These are phyloP conservation scores for Cladosporium sp. DNA, from an alignment of 2,329 filamentous ascomycete species.

Conservation along the genomic window DNA sequence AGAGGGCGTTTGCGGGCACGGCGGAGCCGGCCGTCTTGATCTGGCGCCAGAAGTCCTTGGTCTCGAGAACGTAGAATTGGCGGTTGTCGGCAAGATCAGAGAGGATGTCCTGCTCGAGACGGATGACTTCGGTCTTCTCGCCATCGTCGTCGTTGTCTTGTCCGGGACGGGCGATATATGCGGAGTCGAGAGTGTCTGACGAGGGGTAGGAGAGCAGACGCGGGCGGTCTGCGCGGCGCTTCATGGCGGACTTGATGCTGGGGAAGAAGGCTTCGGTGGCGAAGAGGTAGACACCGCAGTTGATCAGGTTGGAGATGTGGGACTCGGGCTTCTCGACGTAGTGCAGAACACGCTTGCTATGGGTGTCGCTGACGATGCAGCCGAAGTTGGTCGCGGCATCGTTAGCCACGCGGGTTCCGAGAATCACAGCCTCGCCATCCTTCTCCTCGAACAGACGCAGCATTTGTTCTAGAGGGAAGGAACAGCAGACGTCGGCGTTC, in stretches of 20 bases:
- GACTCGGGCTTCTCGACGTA: slow-evolving; percentile 99
- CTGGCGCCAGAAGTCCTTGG: slow-evolving; percentile 99
- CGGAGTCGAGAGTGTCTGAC: slow-evolving; percentile 81
- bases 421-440: slow-evolving; percentile 93
- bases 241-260: slow-evolving; percentile 89
- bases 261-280: slow-evolving; percentile 95
- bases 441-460: slow-evolving; percentile 90
- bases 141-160: slow-evolving; percentile 72
- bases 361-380: slow-evolving; percentile 91
- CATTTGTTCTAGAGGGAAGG: slow-evolving; percentile 95
- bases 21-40: slow-evolving; percentile 99
- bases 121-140: slow-evolving; percentile 80
- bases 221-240: slow-evolving; percentile 87
- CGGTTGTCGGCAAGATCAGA: slow-evolving; percentile 95
- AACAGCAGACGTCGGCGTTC: slow-evolving; percentile 98
- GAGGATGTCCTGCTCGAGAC: slow-evolving; percentile 94
- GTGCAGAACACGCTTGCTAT: slow-evolving; percentile 93
- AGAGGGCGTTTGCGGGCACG: slow-evolving; percentile 93
- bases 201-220: slow-evolving; percentile 93
- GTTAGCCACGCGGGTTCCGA: slow-evolving; percentile 87
- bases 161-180: slow-evolving; percentile 55
- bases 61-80: slow-evolving; percentile 97
- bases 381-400: slow-evolving; percentile 95
- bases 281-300: slow-evolving; percentile 98
- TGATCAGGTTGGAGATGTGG: slow-evolving; percentile 97